phyloP scores from a whole-genome alignment of 768 basidiomycete genomes.

The Amanita exitialis region DNA sequence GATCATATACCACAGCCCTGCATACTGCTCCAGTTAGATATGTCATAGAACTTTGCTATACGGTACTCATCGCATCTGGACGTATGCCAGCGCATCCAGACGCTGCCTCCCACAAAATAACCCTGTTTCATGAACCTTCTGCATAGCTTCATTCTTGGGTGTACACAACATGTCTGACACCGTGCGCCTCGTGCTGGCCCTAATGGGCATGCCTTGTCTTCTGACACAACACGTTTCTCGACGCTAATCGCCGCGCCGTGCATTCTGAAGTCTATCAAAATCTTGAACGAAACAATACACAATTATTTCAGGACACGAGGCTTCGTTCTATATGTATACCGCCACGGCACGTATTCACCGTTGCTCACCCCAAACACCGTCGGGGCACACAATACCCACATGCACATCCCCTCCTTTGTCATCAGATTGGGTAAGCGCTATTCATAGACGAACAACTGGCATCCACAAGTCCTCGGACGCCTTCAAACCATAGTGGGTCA shows the following conservation, averaged over 20 bases:
- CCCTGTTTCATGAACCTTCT: background rate
- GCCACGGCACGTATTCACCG: background rate
- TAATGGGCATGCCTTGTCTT: background rate
- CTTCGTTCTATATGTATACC: background rate
- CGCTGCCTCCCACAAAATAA: background rate
- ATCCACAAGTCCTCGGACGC: background rate
- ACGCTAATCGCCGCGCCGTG: background rate
- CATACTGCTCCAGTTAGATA: background rate
- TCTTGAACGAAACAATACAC: background rate
- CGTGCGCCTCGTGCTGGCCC: background rate
- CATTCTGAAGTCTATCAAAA: constrained; percentile 3
- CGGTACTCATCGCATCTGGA: background rate
- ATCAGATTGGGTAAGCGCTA: background rate
- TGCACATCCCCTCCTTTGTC: background rate
- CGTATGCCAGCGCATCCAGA: background rate
- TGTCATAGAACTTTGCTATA: background rate
- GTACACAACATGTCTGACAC: background rate
- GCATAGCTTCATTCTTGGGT: background rate
- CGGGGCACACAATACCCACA: background rate
- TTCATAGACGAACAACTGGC: background rate
- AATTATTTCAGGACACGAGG: background rate
- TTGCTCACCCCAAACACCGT: background rate
- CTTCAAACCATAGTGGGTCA: background rate
- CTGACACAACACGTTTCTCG: background rate
- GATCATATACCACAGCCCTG: background rate